phyloP scores from a whole-genome alignment of 768 basidiomycete species.

The Termitomyces sp. region DNA sequence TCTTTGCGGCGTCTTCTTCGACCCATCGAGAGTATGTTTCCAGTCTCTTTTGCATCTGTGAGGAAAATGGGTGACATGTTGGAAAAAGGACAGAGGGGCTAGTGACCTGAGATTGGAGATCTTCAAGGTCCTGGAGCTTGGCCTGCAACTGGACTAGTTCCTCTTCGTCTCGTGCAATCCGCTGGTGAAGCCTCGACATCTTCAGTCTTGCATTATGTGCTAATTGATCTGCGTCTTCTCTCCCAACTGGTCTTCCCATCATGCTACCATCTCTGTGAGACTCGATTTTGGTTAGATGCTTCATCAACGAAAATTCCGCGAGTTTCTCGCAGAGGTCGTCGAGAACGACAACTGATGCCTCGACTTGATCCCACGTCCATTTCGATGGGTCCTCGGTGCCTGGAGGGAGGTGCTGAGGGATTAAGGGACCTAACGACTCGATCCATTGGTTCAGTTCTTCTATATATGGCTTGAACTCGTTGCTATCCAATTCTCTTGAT shows the following conservation, averaged over 20 bases:
- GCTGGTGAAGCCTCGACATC: neutral
- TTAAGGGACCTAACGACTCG: neutral
- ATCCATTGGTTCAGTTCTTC: conserved; percentile 5
- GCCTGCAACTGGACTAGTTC: conserved; percentile 2
- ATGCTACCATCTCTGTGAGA: neutral
- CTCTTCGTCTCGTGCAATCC: neutral
- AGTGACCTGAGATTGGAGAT: neutral
- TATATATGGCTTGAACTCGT: neutral
- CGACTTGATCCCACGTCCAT: conserved; percentile 9
- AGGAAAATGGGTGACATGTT: neutral
- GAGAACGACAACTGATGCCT: neutral
- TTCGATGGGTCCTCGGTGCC: neutral
- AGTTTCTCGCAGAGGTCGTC: neutral
- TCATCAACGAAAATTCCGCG: neutral
- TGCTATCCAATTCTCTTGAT: neutral
- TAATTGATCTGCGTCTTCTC: neutral
- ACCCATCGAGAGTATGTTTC: neutral
- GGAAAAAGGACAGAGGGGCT: neutral
- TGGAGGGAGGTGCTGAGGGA: neutral
- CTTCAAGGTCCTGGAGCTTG: conserved; percentile 2
- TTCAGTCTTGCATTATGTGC: neutral
- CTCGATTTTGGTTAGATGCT: neutral
- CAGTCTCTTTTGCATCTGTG: conserved; percentile 4
- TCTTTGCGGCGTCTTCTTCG: neutral
- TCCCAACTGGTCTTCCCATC: too few species aligned